Conservation (phyloP, 2,329 filamentous ascomycete species). For the Capronia epimyces region DNA sequence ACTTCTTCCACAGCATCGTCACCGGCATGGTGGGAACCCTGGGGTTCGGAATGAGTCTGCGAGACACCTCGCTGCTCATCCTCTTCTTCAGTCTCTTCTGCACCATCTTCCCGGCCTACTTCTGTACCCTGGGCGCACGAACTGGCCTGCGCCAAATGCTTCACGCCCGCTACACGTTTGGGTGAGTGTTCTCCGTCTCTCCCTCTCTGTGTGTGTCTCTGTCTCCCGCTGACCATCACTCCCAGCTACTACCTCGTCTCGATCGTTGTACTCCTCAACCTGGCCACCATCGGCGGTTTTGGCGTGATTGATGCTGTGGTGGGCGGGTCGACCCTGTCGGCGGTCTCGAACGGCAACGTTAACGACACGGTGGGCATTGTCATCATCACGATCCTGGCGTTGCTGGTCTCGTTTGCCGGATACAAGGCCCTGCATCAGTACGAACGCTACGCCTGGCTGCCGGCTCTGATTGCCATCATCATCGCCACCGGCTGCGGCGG, state of each 20-base stretch:
- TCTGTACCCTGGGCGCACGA: background rate
- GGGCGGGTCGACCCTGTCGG: background rate
- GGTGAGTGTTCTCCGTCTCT: background rate
- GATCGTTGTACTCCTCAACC: background rate
- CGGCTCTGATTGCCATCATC: constrained; percentile 21
- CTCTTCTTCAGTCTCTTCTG: constrained; percentile 5
- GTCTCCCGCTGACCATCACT: background rate
- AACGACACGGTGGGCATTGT: constrained; percentile 1
- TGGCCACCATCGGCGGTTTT: background rate
- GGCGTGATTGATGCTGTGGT: constrained; percentile 1
- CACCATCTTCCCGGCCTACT: background rate
- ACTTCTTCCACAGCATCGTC: background rate
- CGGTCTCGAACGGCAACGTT: background rate
- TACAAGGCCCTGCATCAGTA: constrained; percentile 4
- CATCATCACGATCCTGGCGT: constrained; percentile 2
- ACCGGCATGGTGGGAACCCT: constrained; percentile 2
- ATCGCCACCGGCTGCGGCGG: constrained; percentile 25
- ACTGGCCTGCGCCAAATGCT: constrained; percentile 4
- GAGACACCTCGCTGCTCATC: background rate
- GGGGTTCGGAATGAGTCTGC: constrained; percentile 2
- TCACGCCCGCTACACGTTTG: constrained; percentile 6
- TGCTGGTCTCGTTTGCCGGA: constrained; percentile 1
- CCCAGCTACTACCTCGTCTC: constrained; percentile 1
- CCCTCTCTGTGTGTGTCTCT: background rate
- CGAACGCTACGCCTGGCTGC: constrained; percentile 20